phyloP scores from a whole-genome alignment of 306 rosid genomes.

The Sophora flavescens region DNA sequence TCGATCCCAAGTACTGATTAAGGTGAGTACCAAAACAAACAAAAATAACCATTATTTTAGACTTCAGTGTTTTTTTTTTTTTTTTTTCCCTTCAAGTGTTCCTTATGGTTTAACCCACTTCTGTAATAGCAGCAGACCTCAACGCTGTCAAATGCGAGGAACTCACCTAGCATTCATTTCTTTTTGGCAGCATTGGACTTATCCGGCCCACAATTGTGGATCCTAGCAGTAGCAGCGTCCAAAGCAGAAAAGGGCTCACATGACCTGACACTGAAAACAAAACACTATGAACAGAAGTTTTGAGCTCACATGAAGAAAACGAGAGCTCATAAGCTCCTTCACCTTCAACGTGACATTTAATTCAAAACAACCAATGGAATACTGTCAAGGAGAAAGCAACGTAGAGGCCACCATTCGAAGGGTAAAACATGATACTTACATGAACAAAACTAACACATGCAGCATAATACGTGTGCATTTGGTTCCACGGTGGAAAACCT shows the following conservation, averaged over 20 bases:
- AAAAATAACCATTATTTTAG: too few species aligned
- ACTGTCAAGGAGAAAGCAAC: neutral
- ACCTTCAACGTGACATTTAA: neutral
- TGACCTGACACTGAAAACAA: slow-evolving; percentile 9
- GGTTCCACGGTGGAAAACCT: too few species aligned
- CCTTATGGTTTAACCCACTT: neutral
- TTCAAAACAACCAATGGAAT: neutral
- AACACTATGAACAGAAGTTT: neutral
- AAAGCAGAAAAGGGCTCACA: neutral
- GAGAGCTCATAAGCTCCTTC: slow-evolving; percentile 9
- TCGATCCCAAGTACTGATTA: too few species aligned
- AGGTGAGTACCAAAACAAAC: too few species aligned
- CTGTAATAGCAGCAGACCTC: neutral
- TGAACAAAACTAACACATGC: neutral
- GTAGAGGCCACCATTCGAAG: neutral
- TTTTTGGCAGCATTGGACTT: neutral
- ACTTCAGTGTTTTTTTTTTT: neutral
- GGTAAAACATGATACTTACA: neutral
- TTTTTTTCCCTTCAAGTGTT: neutral
- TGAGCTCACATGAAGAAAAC: slow-evolving; percentile 29
- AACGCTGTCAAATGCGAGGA: too few species aligned
- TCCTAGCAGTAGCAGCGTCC: neutral
- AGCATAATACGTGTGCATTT: neutral
- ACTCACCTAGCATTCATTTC: neutral
- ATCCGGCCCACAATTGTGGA: slow-evolving; percentile 22